Evolutionary conservation across 805 yeast genomes (phyloP).

Genomic region (Pichia membranifaciens): DNA sequence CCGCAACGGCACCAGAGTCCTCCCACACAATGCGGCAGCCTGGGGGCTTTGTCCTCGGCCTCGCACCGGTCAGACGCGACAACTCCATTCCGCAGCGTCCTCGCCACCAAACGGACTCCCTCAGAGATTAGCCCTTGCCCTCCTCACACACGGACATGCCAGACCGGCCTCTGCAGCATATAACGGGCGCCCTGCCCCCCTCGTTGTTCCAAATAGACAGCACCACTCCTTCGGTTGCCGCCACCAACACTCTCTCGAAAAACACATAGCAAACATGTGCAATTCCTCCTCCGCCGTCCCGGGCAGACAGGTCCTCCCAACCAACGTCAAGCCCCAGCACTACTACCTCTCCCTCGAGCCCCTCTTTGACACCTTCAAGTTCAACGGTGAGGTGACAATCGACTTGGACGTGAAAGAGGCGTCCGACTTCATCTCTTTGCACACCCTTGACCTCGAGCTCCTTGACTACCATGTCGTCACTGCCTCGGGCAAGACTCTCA

Average conservation of each 20-base stretch:
- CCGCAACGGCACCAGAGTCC: too few species aligned
- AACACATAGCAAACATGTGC: constrained; percentile 6
- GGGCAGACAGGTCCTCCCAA: constrained; percentile 30
- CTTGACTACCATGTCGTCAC: constrained; percentile 17
- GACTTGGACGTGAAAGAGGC: constrained; percentile 40
- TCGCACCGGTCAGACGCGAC: too few species aligned
- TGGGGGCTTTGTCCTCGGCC: too few species aligned
- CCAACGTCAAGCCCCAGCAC: constrained; percentile 66
- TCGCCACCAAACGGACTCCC: not conserved
- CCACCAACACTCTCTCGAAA: constrained; percentile 7
- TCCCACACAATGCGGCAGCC: too few species aligned
- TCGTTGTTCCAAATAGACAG: not conserved
- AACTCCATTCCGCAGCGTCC: not conserved
- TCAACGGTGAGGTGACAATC: constrained; percentile 49
- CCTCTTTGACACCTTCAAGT: constrained; percentile 36
- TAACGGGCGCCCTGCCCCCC: not conserved
- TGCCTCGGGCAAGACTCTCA: constrained; percentile 16
- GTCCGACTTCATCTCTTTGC: constrained; percentile 44
- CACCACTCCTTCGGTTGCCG: constrained; percentile 6
- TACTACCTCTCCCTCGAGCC: constrained; percentile 55
- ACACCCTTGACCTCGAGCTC: constrained; percentile 31
- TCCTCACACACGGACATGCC: too few species aligned
- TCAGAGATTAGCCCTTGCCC: not conserved
- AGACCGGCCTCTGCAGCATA: not conserved
- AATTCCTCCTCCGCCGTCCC: constrained; percentile 2